Evolutionary conservation across 2,329 filamentous ascomycete species (phyloP).

Genomic region (Penicillium sp.): DNA sequence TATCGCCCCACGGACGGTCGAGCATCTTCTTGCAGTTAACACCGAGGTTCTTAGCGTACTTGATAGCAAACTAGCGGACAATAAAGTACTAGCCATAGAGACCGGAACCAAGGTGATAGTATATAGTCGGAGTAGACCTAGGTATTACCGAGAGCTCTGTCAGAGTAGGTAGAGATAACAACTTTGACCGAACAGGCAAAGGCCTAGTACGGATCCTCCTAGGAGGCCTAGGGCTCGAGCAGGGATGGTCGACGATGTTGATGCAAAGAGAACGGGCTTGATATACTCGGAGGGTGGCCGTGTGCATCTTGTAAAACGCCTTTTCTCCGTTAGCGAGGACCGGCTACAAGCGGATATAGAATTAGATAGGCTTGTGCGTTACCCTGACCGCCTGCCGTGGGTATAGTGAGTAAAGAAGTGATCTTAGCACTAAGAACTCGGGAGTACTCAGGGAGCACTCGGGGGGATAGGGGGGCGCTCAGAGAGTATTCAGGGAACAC

Average conservation of each 20-base stretch:
- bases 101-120: slow-evolving; percentile 99
- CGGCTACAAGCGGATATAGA: no score
- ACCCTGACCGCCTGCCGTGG: no score
- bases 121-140: slow-evolving; percentile 96
- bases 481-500: no score
- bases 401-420: no score
- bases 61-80: slow-evolving; percentile 89
- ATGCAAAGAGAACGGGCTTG: slow-evolving; percentile 95
- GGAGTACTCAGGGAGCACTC: no score
- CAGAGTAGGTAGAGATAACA: slow-evolving; percentile 97
- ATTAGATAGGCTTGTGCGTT: no score
- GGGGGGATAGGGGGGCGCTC: no score
- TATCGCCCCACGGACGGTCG: slow-evolving; percentile 99
- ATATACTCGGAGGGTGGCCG: slow-evolving; percentile 71
- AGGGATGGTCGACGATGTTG: slow-evolving; percentile 99
- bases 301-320: no score
- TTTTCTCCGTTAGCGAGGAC: no score
- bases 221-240: slow-evolving; percentile 95
- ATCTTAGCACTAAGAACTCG: no score
- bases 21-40: slow-evolving; percentile 99
- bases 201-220: slow-evolving; percentile 99
- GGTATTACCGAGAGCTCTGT: slow-evolving; percentile 94
- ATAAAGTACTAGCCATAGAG: slow-evolving; percentile 99
- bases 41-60: slow-evolving; percentile 99
- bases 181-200: slow-evolving; percentile 99